Conservation (phyloP, 345 rosid genomes). For the Eucalyptus cloeziana region DNA sequence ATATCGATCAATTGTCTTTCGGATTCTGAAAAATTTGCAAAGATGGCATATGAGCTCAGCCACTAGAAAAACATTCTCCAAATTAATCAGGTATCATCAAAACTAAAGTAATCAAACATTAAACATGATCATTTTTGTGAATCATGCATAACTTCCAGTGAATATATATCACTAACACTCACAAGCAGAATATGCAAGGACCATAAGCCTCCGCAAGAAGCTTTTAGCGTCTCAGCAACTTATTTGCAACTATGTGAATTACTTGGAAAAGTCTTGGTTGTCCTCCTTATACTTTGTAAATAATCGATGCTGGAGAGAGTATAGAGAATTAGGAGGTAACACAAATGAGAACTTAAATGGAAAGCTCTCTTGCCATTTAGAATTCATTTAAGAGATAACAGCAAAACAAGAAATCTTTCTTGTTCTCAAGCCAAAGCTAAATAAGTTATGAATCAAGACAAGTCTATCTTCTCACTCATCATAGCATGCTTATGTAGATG, state of each 20-base stretch:
- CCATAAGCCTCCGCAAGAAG: neutral
- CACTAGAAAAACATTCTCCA: neutral
- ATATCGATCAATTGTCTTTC: neutral
- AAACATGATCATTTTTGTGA: neutral
- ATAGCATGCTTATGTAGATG: no score
- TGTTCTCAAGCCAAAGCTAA: no score
- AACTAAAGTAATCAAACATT: neutral
- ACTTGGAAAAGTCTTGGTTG: neutral
- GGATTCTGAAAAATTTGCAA: conserved; percentile 6
- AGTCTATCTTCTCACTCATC: no score
- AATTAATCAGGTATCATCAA: neutral
- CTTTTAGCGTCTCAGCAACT: neutral
- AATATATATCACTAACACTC: neutral
- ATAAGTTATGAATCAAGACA: no score
- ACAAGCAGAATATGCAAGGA: neutral
- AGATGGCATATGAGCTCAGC: neutral
- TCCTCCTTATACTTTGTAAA: neutral
- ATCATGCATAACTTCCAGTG: neutral
- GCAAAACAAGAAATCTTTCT: no score
- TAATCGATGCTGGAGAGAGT: no score
- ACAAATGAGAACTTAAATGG: no score
- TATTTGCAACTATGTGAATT: neutral
- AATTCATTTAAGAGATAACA: no score
- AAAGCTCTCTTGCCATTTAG: no score
- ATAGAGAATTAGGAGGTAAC: no score